Base-by-base conservation (phyloP, 2,329 filamentous ascomycete species). In the Exophiala phaeomuriformis region DNA sequence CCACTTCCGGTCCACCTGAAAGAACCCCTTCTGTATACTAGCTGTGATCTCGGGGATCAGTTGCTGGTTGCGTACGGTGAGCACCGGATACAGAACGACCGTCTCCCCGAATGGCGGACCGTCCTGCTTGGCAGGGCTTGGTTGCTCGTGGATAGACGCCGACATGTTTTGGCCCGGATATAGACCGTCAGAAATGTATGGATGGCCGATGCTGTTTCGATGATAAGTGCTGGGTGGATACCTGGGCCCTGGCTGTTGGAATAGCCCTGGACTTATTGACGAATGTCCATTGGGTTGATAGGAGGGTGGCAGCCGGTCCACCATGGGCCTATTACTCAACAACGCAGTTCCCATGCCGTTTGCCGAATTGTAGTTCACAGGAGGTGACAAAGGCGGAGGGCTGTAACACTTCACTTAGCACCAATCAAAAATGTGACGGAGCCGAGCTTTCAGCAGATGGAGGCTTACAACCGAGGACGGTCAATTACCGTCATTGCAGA, bases 21-120 rank as follows among this genome's bases (percentile, higher is more conserved):
- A 95, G 71, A 95, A 94, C 0, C 90, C 90, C 64, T 95, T 94
- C 68, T 94, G 88, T 55, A 95, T 89, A 63, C 82, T 85, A 35
- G 87, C 88, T 31, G 84, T 77, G 59, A 95, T 87, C 9, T 87
- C 84, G 19, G 86, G 78, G 59, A 83, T 84, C 60, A 93, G 77
- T 1, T 75, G 72, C 41, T 69, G 54, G 9, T 58, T 67, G 30
- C 61, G 65, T 7, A 62, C 64, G 6, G 66, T 67, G 32, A 71
- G 58, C 29, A 74, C 64, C 5, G 64, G 56, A 42, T 71, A 64
- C 28, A 72, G 57, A 6, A 66, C 53, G 5, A 60, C 63, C 1
- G 72, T 75, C 2, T 73, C 69, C 27, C 66, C 57, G 41, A 75
- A 75, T 5, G 72, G 71, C 6, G 72, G 72, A 9, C 70, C 70